These are phyloP conservation scores for Clarkia xantiana DNA, from an alignment of 345 rosid species.

Conservation along the genomic window DNA sequence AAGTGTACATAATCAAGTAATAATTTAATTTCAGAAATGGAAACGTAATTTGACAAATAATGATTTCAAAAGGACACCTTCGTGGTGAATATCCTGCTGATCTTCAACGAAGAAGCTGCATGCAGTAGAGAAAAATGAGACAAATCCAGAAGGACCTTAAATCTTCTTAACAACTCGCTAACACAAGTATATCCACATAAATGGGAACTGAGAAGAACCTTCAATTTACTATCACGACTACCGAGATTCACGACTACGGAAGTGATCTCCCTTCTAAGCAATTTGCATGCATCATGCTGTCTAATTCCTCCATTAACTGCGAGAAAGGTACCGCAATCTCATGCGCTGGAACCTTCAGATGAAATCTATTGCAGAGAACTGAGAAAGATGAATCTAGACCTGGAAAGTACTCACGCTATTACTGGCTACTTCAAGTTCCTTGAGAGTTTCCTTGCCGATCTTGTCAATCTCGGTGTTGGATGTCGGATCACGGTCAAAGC, in stretches of 20 bases:
- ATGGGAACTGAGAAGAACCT: no score
- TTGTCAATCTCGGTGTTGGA: conserved; percentile 64
- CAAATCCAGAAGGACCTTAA: neutral
- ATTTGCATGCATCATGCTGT: conserved; percentile 71
- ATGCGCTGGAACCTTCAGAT: neutral
- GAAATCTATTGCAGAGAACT: neutral
- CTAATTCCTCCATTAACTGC: conserved; percentile 78
- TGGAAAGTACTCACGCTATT: conserved; percentile 39
- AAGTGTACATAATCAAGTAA: no score
- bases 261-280: no score
- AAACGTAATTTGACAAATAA: neutral
- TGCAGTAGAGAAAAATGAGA: conserved; percentile 2
- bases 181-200: no score
- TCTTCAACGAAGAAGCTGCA: conserved; percentile 3
- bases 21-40: neutral
- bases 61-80: conserved; percentile 1
- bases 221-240: no score
- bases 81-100: neutral
- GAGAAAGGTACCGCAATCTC: neutral
- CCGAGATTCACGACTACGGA: no score
- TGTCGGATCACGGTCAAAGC: no score
- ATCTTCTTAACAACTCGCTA: no score
- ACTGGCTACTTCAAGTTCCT: conserved; percentile 74
- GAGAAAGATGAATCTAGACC: no score
- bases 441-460: conserved; percentile 85